These are phyloP conservation scores for Candida nonsorbophila DNA, from an alignment of 805 yeast genomes.

Conservation along the genomic window DNA sequence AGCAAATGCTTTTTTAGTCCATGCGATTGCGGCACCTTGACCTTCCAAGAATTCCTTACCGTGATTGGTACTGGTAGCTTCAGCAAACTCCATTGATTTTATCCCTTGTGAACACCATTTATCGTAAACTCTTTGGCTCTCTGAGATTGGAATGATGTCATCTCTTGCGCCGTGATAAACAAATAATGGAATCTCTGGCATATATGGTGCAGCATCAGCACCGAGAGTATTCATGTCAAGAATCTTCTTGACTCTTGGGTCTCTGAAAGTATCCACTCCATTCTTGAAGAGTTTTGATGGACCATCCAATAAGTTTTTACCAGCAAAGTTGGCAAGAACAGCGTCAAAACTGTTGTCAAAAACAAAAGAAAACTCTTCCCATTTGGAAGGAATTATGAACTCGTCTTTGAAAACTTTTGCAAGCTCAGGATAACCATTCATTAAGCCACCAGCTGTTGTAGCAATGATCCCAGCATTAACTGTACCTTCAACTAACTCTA, in stretches of 20 bases:
- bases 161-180: constrained; percentile 16
- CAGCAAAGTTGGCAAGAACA: constrained; percentile 6
- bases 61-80: constrained; percentile 16
- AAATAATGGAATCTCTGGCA: constrained; percentile 18
- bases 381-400: constrained; percentile 3
- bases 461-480: constrained; percentile 25
- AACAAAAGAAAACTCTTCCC: constrained; percentile 1
- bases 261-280: constrained; percentile 7
- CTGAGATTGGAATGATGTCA: constrained; percentile 13
- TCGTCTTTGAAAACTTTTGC: neutral
- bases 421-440: constrained; percentile 23
- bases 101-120: constrained; percentile 20
- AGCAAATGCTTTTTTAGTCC: constrained; percentile 13
- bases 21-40: constrained; percentile 11
- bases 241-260: constrained; percentile 6
- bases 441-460: constrained; percentile 23
- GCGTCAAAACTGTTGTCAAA: constrained; percentile 4
- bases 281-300: too few relatives aligned
- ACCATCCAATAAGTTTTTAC: constrained; percentile 2
- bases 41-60: constrained; percentile 10
- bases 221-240: constrained; percentile 14
- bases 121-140: constrained; percentile 10
- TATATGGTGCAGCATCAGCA: constrained; percentile 5
- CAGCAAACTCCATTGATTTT: constrained; percentile 18
- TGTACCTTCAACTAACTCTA: constrained; percentile 17